Conservation (phyloP, 257 asterid genomes). For the Thymus quinquecostatus region DNA sequence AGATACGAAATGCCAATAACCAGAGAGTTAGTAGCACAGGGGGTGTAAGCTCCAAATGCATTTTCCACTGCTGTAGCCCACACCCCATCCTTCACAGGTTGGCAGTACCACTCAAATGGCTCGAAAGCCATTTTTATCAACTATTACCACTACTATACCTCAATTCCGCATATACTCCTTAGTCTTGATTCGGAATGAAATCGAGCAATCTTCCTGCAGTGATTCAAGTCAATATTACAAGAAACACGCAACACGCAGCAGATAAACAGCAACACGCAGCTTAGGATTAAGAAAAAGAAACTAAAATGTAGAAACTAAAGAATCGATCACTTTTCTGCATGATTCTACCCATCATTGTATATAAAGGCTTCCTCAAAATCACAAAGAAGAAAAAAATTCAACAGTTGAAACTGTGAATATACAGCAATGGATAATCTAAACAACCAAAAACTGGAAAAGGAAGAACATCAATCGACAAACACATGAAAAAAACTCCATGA, state of each 20-base stretch:
- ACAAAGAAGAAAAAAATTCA: background rate
- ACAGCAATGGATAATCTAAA: background rate
- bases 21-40: slow-evolving; percentile 80
- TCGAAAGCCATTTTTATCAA: slow-evolving; percentile 61
- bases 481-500: background rate
- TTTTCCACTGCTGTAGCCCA: slow-evolving; percentile 82
- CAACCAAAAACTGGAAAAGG: background rate
- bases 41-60: slow-evolving; percentile 90
- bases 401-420: background rate
- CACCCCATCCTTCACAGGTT: slow-evolving; percentile 73
- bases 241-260: slow-evolving; percentile 3
- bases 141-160: slow-evolving; percentile 21
- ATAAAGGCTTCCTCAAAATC: background rate
- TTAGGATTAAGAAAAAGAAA: background rate
- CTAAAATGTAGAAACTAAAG: background rate
- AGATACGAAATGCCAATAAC: slow-evolving; percentile 71
- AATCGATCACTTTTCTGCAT: slow-evolving; percentile 9
- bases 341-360: slow-evolving; percentile 16
- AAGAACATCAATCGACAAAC: background rate
- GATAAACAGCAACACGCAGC: background rate
- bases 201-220: slow-evolving; percentile 28
- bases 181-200: slow-evolving; percentile 18
- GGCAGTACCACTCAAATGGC: slow-evolving; percentile 88
- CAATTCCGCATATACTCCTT: slow-evolving; percentile 32
- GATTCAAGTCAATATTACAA: slow-evolving; percentile 23